A percentile compares a stretch with the other conserved stretches of the same genome.
These are phyloP conservation scores for Thyridium curvatum DNA, from an alignment of 2,329 filamentous ascomycete genomes.

Conservation along the genomic window DNA sequence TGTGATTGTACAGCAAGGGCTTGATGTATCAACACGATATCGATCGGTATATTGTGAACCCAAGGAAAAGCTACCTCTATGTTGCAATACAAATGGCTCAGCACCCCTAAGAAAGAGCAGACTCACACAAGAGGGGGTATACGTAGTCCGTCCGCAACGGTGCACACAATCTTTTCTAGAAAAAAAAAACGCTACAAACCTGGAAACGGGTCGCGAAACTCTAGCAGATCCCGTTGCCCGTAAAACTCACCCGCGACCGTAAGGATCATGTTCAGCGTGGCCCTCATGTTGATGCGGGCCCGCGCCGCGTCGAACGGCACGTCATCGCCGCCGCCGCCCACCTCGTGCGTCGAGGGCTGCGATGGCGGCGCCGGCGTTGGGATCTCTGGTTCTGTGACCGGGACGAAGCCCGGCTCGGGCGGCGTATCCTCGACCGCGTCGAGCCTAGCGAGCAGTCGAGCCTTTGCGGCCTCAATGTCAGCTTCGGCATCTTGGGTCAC, in stretches of 20 bases:
- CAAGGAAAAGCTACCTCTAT: too few species aligned
- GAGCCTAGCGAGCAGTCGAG: conserved; percentile 39
- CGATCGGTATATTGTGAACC: too few species aligned
- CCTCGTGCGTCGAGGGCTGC: conserved; percentile 6
- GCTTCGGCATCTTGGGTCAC: conserved; percentile 18
- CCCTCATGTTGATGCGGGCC: conserved; percentile 47
- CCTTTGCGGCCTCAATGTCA: conserved; percentile 41
- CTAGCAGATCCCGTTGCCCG: conserved; percentile 79
- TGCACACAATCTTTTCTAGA: too few species aligned
- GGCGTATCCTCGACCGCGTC: conserved; percentile 13
- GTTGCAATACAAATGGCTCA: too few species aligned
- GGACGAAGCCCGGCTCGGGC: conserved; percentile 4
- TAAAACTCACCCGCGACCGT: conserved; percentile 84
- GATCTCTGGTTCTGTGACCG: background rate
- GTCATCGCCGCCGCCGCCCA: conserved; percentile 17
- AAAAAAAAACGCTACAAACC: conserved; percentile 22
- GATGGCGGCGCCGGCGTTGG: conserved; percentile 18
- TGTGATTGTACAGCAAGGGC: too few species aligned
- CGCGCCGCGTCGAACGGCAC: conserved; percentile 20
- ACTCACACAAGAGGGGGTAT: background rate
- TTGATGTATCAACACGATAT: too few species aligned
- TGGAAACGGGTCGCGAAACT: conserved; percentile 60
- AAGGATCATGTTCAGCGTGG: conserved; percentile 88
- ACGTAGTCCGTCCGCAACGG: background rate
- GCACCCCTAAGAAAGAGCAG: too few species aligned